Evolutionary conservation across 163 green algal genomes (phyloP), one percentile per base, ranked within the genome.

Genomic region (Chlorella variabilis): DNA sequence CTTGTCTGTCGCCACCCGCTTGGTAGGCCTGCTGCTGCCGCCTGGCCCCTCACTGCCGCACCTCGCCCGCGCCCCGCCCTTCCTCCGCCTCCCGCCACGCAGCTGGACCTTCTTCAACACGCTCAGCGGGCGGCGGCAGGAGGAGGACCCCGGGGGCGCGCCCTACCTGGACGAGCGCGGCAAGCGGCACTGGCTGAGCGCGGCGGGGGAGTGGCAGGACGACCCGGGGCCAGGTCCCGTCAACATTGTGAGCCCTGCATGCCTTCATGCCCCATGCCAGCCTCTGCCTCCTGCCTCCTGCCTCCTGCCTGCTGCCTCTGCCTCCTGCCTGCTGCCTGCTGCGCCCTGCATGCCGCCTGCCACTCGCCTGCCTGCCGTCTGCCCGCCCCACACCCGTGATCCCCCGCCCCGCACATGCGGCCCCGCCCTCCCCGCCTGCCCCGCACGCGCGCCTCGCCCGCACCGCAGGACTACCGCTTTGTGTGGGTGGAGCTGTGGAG

Each of bases 71-170:
- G 23, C 23, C 18, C 54, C 54, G 23, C 54, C 18, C 54, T 63
- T 63, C 54, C 18, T 63, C 54, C 23, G 18, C 18, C 23, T 63
- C 54, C 18, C 23, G 5, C 54, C 18, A 9, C 23, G 54, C 59
- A 67, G 59, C 27, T 67, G 59, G 59, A 67, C 59, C 7, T 67
- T 39, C 59, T 67, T 27, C 59, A 67, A 67, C 59, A 67, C 59
- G 27, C 59, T 67, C 4, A 67, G 20, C 8, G 59, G 59, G 27
- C 27, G 27, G 62, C 73, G 75, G 23, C 86, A 88, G 59, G 85
- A 80, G 76, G 80, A 90, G 39, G 83, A 90, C 33, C 86, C 86
- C 48, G 86, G 80, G 82, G 59, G 59, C 42, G 83, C 86, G 29
- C 86, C 86, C 17, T 85, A 78, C 17, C 77, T 87, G 33, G 81